Percentiles rank a stretch among this genome's conserved stretches.
These are phyloP conservation scores for Cystoderma amianthinum DNA, from an alignment of 768 basidiomycete genomes.

Conservation along the genomic window DNA sequence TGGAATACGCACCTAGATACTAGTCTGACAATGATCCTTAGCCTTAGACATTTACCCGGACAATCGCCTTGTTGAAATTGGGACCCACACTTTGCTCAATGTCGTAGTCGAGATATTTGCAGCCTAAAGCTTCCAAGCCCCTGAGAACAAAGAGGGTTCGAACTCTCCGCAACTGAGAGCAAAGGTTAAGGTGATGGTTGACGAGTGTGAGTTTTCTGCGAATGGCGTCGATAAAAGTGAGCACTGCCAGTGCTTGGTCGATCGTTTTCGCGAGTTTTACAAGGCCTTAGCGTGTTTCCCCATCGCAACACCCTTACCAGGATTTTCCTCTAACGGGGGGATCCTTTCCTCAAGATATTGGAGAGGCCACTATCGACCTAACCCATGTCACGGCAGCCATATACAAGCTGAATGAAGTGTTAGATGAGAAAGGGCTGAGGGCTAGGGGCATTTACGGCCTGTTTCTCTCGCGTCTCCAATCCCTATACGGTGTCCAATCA, in stretches of 20 bases:
- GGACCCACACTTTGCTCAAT: constrained; percentile 92
- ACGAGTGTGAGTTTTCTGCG: constrained; percentile 86
- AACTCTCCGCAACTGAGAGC: constrained; percentile 97
- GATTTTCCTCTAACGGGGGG: no score
- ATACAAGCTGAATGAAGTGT: no score
- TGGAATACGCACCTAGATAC: constrained; percentile 68
- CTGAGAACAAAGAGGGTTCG: constrained; percentile 97
- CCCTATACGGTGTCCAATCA: no score
- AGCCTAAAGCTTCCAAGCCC: constrained; percentile 89
- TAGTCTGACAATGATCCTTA: constrained; percentile 89
- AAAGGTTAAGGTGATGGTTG: constrained; percentile 93
- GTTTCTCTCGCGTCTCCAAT: no score
- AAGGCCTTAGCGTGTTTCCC: no score
- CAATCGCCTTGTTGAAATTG: constrained; percentile 92
- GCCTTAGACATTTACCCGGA: constrained; percentile 94
- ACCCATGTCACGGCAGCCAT: no score
- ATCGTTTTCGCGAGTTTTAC: constrained; percentile 87
- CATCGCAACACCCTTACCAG: no score
- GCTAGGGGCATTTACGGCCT: no score
- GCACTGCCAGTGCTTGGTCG: constrained; percentile 90
- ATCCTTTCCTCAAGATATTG: no score
- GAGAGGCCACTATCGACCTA: no score
- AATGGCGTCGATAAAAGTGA: constrained; percentile 95
- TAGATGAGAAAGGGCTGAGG: no score
- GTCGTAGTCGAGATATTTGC: constrained; percentile 96